A percentile compares a stretch with the other conserved stretches of the same genome.
Evolutionary conservation across 2,329 filamentous ascomycete genomes (phyloP).

Genomic region (Penicillium sp.): DNA sequence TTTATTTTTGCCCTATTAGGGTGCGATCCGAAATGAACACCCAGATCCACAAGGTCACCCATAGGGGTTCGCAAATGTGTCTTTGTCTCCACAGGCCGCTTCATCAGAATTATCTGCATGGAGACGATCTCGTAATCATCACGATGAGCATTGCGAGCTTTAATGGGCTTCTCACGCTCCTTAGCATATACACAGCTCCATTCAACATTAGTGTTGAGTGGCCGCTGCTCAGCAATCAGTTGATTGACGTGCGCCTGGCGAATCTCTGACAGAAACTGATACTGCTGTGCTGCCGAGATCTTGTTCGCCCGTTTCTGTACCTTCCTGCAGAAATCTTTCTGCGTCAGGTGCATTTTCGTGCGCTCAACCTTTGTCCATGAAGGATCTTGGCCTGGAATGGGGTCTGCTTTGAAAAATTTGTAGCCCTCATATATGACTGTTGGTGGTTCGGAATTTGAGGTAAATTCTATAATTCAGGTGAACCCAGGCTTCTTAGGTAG

Average conservation of each 20-base stretch:
- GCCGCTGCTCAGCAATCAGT: slow-evolving; percentile 35
- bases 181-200: slow-evolving; percentile 42
- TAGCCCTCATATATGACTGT: slow-evolving; percentile 33
- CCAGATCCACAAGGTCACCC: slow-evolving; percentile 18
- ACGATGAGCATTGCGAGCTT: slow-evolving; percentile 27
- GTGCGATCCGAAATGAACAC: slow-evolving; percentile 8
- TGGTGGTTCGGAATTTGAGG: background rate
- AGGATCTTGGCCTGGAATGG: slow-evolving; percentile 28
- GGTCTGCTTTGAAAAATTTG: slow-evolving; percentile 36
- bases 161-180: slow-evolving; percentile 27
- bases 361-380: slow-evolving; percentile 33
- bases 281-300: slow-evolving; percentile 28
- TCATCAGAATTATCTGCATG: slow-evolving; percentile 37
- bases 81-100: slow-evolving; percentile 23
- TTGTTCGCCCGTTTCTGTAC: slow-evolving; percentile 33
- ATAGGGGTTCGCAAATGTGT: slow-evolving; percentile 15
- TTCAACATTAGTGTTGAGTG: slow-evolving; percentile 30
- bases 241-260: slow-evolving; percentile 37
- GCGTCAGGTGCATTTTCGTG: slow-evolving; percentile 32
- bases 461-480: background rate
- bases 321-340: slow-evolving; percentile 31
- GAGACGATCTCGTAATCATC: slow-evolving; percentile 33
- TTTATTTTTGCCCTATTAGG: background rate
- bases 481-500: background rate
- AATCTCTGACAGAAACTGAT: slow-evolving; percentile 26